Percentiles rank a stretch among this genome's conserved stretches.
Evolutionary conservation across 768 basidiomycete species (phyloP).

Genomic region (Naganishia vaughanmartiniae): DNA sequence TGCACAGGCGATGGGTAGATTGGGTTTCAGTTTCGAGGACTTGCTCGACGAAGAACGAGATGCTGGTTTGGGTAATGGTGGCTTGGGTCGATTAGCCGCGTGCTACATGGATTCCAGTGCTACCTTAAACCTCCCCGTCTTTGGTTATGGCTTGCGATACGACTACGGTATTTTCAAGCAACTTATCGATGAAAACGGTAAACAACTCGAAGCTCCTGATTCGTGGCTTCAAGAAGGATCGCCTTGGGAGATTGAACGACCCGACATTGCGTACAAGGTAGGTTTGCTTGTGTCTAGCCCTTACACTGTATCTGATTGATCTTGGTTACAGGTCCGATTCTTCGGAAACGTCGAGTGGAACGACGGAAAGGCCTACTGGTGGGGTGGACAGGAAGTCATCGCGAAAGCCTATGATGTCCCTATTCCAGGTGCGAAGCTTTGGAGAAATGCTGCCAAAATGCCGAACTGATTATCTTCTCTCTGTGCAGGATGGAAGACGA

Average conservation of each 20-base stretch:
- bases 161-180: constrained; percentile 96
- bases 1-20: constrained; percentile 63
- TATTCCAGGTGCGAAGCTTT: constrained; percentile 66
- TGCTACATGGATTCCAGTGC: constrained; percentile 70
- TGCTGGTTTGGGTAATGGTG: constrained; percentile 69
- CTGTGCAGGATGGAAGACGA: constrained; percentile 25
- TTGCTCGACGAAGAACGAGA: constrained; percentile 59
- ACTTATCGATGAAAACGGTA: constrained; percentile 62
- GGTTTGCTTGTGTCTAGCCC: neutral
- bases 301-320: neutral
- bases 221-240: constrained; percentile 53
- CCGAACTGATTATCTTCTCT: neutral
- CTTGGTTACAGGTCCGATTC: constrained; percentile 63
- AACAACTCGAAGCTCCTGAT: constrained; percentile 54
- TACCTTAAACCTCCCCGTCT: constrained; percentile 83
- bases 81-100: constrained; percentile 90
- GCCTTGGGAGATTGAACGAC: constrained; percentile 50
- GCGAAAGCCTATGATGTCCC: constrained; percentile 94
- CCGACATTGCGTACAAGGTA: constrained; percentile 62
- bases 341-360: constrained; percentile 76
- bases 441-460: neutral
- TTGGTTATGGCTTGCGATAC: constrained; percentile 86
- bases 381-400: constrained; percentile 87
- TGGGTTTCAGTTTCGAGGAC: constrained; percentile 64
- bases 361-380: constrained; percentile 53